Conservation (phyloP, 495 filamentous ascomycete species). For the Parachaetomium inaequale region DNA sequence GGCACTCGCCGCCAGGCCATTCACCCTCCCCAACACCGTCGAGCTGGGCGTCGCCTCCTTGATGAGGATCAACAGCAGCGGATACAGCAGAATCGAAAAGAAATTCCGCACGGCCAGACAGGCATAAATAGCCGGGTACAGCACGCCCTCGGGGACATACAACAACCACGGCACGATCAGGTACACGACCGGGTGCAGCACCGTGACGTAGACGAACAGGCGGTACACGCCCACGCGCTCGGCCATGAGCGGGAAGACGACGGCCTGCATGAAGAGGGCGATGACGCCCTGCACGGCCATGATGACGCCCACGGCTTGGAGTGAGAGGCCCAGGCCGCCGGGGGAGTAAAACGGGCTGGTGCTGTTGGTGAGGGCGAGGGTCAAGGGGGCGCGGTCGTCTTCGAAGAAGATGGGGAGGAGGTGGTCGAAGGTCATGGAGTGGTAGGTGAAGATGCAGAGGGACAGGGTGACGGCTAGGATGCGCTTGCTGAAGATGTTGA, state of each 20-base stretch:
- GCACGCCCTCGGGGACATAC: conserved; percentile 53
- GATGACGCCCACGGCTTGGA: conserved; percentile 69
- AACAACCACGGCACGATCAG: conserved; percentile 68
- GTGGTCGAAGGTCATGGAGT: conserved; percentile 84
- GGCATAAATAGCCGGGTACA: conserved; percentile 70
- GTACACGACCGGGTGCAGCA: conserved; percentile 73
- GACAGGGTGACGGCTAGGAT: conserved; percentile 68
- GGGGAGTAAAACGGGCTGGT: conserved; percentile 56
- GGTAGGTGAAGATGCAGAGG: conserved; percentile 79
- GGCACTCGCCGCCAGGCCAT: conserved; percentile 75
- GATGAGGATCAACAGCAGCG: conserved; percentile 74
- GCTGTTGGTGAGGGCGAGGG: conserved; percentile 24
- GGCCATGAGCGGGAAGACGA: conserved; percentile 69
- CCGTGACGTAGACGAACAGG: conserved; percentile 67
- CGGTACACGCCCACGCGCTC: conserved; percentile 69
- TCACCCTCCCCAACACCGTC: conserved; percentile 69
- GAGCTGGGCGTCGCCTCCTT: conserved; percentile 74
- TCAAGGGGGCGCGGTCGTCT: conserved; percentile 50
- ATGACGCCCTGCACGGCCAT: conserved; percentile 78
- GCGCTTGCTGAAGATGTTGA: conserved; percentile 58
- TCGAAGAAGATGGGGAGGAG: conserved; percentile 81
- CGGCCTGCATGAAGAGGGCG: conserved; percentile 71
- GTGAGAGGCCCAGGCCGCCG: conserved; percentile 70
- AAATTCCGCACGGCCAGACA: conserved; percentile 69
- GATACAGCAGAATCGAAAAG: conserved; percentile 72